phyloP scores from a whole-genome alignment of 164 flowering plant genomes.

The Houttuynia cordata region DNA sequence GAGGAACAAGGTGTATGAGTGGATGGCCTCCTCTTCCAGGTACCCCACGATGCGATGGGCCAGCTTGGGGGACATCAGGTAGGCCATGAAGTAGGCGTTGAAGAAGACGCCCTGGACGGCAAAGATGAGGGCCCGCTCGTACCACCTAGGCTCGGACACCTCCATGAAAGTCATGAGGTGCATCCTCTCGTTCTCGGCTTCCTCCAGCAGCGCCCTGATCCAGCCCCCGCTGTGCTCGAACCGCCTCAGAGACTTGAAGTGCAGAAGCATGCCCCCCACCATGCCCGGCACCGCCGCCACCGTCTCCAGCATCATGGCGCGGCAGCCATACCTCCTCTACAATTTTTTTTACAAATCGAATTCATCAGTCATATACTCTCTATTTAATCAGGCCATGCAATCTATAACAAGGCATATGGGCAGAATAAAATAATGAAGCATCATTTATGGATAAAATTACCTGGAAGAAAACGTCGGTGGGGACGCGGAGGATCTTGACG shows the following conservation, averaged over 20 bases:
- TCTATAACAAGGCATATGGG: not conserved
- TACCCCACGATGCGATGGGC: conserved; percentile 68
- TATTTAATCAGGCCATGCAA: not conserved
- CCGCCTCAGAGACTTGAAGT: conserved; percentile 48
- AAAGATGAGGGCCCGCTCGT: conserved; percentile 57
- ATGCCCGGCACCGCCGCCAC: conserved; percentile 81
- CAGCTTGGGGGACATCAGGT: conserved; percentile 46
- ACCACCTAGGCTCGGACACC: conserved; percentile 59
- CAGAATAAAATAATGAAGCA: not conserved
- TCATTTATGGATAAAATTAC: too few species aligned
- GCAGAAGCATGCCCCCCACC: conserved; percentile 73
- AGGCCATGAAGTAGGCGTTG: conserved; percentile 58
- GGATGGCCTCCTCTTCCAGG: conserved; percentile 68
- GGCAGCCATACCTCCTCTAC: conserved; percentile 65
- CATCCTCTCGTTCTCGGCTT: conserved; percentile 77
- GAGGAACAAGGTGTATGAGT: conserved; percentile 63
- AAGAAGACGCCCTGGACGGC: conserved; percentile 63
- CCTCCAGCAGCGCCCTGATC: conserved; percentile 62
- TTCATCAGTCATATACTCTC: not conserved
- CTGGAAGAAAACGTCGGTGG: conserved; percentile 85
- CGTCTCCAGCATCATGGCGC: conserved; percentile 79
- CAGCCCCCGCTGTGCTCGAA: conserved; percentile 78
- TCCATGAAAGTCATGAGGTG: conserved; percentile 85
- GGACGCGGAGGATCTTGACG: conserved; percentile 52
- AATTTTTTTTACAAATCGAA: not conserved